Evolutionary conservation across 2,329 filamentous ascomycete genomes (phyloP).

Genomic region (Scleromitrula shiraiana): DNA sequence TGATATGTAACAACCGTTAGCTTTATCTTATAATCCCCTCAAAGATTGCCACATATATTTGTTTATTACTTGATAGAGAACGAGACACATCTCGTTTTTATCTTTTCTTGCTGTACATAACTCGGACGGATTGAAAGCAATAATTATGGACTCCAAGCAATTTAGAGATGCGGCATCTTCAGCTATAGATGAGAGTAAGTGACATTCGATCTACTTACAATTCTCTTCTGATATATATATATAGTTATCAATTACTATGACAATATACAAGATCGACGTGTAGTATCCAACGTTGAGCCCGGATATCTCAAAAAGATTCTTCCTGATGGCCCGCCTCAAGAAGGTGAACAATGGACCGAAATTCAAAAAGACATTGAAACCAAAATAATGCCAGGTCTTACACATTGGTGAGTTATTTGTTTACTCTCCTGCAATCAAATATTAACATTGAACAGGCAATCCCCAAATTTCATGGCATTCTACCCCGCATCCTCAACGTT

Average conservation of each 20-base stretch:
- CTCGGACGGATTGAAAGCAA: too few species aligned
- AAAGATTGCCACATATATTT: too few species aligned
- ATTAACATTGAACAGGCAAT: slow-evolving; percentile 47
- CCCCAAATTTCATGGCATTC: slow-evolving; percentile 92
- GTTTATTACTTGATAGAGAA: too few species aligned
- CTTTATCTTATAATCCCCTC: too few species aligned
- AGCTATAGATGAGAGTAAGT: slow-evolving; percentile 75
- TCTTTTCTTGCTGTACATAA: background rate
- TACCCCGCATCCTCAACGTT: slow-evolving; percentile 79
- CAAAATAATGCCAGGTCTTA: slow-evolving; percentile 86
- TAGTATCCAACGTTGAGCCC: slow-evolving; percentile 70
- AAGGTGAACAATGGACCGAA: slow-evolving; percentile 64
- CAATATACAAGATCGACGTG: slow-evolving; percentile 58
- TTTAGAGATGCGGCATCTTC: slow-evolving; percentile 71
- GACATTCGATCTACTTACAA: background rate
- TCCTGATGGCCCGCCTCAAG: slow-evolving; percentile 54
- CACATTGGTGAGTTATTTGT: slow-evolving; percentile 59
- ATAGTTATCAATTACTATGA: slow-evolving; percentile 80
- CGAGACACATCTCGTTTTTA: too few species aligned
- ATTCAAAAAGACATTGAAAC: slow-evolving; percentile 79
- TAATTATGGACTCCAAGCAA: slow-evolving; percentile 65
- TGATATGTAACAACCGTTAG: too few species aligned
- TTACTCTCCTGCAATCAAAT: background rate
- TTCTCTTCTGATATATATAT: background rate
- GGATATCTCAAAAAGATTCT: slow-evolving; percentile 80